Conservation (phyloP, 179 eudicot species). For the Drosera spatulata region DNA sequence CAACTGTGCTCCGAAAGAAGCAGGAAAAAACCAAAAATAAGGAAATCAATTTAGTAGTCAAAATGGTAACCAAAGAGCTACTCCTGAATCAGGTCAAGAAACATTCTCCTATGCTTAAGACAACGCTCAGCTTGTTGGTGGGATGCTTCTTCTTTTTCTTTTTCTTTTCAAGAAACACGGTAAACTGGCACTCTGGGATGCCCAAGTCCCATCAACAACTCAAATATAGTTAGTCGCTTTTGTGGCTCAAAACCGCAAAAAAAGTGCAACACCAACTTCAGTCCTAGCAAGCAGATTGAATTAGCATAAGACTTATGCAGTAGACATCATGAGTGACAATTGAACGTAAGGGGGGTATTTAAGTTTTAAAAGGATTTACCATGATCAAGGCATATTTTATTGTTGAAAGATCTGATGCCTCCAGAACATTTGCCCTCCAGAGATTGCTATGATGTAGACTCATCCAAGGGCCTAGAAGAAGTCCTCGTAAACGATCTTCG, state of each 20-base stretch:
- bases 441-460: slow-evolving; percentile 52
- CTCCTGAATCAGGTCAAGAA: too few species aligned
- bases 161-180: too few species aligned
- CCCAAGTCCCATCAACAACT: too few species aligned
- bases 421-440: slow-evolving; percentile 52
- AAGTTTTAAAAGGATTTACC: slow-evolving; percentile 30
- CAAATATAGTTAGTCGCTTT: too few species aligned
- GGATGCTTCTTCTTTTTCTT: too few species aligned
- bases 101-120: too few species aligned
- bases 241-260: too few species aligned
- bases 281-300: neutral
- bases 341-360: too few species aligned
- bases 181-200: too few species aligned
- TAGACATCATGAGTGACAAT: too few species aligned
- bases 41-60: neutral
- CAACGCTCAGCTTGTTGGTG: too few species aligned
- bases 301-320: too few species aligned
- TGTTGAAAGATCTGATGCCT: slow-evolving; percentile 42
- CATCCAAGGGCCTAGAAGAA: slow-evolving; percentile 85
- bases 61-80: neutral
- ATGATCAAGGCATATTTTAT: slow-evolving; percentile 50
- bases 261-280: neutral
- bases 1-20: slow-evolving; percentile 37
- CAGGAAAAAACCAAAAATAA: slow-evolving; percentile 6
- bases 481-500: slow-evolving; percentile 87